phyloP scores from a whole-genome alignment of 83 land plant genomes.

The Picea abies region DNA sequence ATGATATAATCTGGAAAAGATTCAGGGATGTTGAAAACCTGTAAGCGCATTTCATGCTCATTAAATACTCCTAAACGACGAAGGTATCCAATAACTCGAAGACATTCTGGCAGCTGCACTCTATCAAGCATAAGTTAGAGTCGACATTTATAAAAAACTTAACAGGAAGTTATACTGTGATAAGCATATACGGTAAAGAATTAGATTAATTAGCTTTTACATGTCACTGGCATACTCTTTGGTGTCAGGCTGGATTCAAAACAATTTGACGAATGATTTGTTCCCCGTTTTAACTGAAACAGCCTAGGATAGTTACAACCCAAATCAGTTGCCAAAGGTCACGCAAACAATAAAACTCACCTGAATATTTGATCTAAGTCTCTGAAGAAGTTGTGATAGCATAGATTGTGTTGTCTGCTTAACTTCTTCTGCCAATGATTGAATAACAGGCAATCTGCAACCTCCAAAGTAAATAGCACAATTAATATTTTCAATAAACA shows the following conservation, averaged over 20 bases:
- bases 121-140: conserved; percentile 3
- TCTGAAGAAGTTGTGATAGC: conserved; percentile 94
- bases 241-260: background rate
- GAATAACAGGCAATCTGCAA: conserved; percentile 90
- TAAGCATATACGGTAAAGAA: background rate
- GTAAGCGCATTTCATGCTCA: conserved; percentile 94
- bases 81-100: conserved; percentile 90
- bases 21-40: conserved; percentile 46
- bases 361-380: conserved; percentile 94
- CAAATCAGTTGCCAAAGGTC: background rate
- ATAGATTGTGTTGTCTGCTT: conserved; percentile 91
- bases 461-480: background rate
- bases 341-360: conserved; percentile 26
- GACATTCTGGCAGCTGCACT: conserved; percentile 94
- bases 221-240: background rate
- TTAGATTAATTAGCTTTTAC: background rate
- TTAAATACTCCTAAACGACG: conserved; percentile 93
- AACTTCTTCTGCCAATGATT: conserved; percentile 84
- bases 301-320: background rate
- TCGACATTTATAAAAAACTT: background rate
- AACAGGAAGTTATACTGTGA: background rate
- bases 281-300: background rate
- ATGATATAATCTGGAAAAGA: background rate
- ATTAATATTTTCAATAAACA: background rate
- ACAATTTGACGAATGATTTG: background rate